These are phyloP conservation scores for Areca catechu DNA, from an alignment of 176 grass and related monocot species.

Conservation along the genomic window DNA sequence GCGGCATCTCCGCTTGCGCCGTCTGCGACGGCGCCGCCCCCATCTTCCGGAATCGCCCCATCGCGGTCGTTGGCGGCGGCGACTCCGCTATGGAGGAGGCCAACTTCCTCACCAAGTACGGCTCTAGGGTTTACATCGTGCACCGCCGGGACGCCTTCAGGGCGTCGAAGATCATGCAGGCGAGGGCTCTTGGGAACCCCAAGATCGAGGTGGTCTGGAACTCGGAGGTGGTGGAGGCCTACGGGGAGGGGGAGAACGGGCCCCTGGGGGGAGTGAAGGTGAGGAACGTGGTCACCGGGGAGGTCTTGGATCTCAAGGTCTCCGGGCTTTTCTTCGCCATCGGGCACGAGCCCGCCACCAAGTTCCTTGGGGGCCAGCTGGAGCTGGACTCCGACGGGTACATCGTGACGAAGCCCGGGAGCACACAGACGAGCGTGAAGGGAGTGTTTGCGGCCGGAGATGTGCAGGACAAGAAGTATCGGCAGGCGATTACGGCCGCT, in stretches of 20 bases:
- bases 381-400: slow-evolving; percentile 79
- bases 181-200: slow-evolving; percentile 63
- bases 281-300: slow-evolving; percentile 48
- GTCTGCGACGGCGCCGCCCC: slow-evolving; percentile 97
- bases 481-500: slow-evolving; percentile 84
- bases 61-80: slow-evolving; percentile 78
- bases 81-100: slow-evolving; percentile 99
- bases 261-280: slow-evolving; percentile 69
- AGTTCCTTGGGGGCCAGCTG: slow-evolving; percentile 88
- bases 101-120: slow-evolving; percentile 97
- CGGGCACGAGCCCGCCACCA: slow-evolving; percentile 82
- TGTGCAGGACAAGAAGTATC: slow-evolving; percentile 92
- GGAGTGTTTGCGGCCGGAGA: slow-evolving; percentile 90
- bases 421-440: slow-evolving; percentile 77
- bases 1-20: slow-evolving; percentile 91
- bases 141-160: slow-evolving; percentile 80
- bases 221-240: slow-evolving; percentile 81
- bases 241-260: slow-evolving; percentile 28
- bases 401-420: slow-evolving; percentile 54
- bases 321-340: slow-evolving; percentile 91
- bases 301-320: slow-evolving; percentile 60
- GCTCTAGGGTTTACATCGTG: slow-evolving; percentile 78
- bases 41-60: slow-evolving; percentile 75
- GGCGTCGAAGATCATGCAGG: slow-evolving; percentile 99
- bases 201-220: slow-evolving; percentile 83